Evolutionary conservation across 129 eudicot genomes (phyloP).

Genomic region (Solidago caesia): DNA sequence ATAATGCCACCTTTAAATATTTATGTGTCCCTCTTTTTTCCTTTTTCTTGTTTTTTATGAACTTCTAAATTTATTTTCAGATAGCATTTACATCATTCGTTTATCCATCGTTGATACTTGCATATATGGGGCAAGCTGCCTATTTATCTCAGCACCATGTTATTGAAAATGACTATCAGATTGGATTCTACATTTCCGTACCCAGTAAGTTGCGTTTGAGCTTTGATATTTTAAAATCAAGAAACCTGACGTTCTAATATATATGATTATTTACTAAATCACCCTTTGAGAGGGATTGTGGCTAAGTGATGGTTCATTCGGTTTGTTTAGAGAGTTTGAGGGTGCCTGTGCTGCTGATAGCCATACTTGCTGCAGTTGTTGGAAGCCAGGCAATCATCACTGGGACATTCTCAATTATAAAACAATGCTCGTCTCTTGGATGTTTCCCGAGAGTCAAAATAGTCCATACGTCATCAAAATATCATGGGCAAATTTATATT

Average conservation of each 20-base stretch:
- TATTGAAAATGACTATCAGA: slow-evolving; percentile 42
- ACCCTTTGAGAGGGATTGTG: neutral
- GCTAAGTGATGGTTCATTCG: slow-evolving; percentile 13
- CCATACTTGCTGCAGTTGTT: slow-evolving; percentile 94
- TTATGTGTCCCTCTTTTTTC: neutral
- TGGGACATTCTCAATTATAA: slow-evolving; percentile 90
- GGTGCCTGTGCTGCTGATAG: slow-evolving; percentile 83
- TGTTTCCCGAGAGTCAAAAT: slow-evolving; percentile 93
- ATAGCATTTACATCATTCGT: slow-evolving; percentile 86
- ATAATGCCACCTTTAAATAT: neutral
- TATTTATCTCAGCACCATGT: slow-evolving; percentile 84
- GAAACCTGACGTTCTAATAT: neutral
- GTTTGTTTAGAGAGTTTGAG: slow-evolving; percentile 53
- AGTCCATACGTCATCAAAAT: slow-evolving; percentile 80
- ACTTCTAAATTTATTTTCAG: slow-evolving; percentile 36
- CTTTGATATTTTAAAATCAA: neutral
- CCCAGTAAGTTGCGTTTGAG: slow-evolving; percentile 53
- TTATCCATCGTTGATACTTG: slow-evolving; percentile 87
- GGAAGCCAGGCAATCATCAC: slow-evolving; percentile 99
- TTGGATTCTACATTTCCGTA: slow-evolving; percentile 96
- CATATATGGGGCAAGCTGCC: slow-evolving; percentile 99
- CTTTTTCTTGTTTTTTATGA: neutral
- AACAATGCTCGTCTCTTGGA: slow-evolving; percentile 90
- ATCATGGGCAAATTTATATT: slow-evolving; percentile 94
- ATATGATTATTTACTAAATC: slow-evolving; percentile 2